Evolutionary conservation across 1,284 basidiomycete genomes (phyloP).

Genomic region (Melampsora larici-populina): DNA sequence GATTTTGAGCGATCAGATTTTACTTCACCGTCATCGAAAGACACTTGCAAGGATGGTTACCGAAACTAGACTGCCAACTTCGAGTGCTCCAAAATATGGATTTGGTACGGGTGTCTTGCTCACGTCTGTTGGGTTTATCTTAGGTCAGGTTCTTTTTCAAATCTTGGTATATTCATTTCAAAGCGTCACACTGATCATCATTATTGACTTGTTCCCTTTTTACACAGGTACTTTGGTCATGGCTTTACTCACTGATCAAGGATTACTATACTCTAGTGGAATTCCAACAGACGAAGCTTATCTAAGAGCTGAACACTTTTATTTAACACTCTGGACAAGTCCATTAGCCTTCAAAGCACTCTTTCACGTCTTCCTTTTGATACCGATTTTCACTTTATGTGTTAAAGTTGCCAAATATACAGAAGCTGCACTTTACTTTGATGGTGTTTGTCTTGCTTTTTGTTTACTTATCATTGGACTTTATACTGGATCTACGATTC

Average conservation of each 20-base stretch:
- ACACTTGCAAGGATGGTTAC: not conserved
- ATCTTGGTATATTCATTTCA: no score
- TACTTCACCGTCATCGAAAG: not conserved
- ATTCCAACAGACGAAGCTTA: conserved; percentile 26
- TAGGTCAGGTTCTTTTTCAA: not conserved
- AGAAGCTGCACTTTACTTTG: conserved; percentile 39
- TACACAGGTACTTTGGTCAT: conserved; percentile 27
- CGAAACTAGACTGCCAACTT: not conserved
- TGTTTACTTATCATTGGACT: conserved; percentile 25
- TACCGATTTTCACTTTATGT: conserved; percentile 24
- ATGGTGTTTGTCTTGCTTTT: conserved; percentile 18
- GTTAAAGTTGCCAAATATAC: conserved; percentile 19
- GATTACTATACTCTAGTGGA: conserved; percentile 16
- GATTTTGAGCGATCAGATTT: no score
- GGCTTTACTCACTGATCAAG: conserved; percentile 17
- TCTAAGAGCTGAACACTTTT: conserved; percentile 21
- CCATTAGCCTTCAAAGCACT: conserved; percentile 21
- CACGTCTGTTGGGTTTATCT: conserved; percentile 4
- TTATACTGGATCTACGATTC: conserved; percentile 39
- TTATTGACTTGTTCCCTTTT: not conserved
- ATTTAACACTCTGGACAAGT: conserved; percentile 29
- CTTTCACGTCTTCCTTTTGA: conserved; percentile 23
- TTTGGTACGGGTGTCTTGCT: conserved; percentile 1
- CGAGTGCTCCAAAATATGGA: not conserved
- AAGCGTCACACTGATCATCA: no score